Evolutionary conservation across 2,329 filamentous ascomycete genomes (phyloP).

Genomic region (Fonsecaea erecta): DNA sequence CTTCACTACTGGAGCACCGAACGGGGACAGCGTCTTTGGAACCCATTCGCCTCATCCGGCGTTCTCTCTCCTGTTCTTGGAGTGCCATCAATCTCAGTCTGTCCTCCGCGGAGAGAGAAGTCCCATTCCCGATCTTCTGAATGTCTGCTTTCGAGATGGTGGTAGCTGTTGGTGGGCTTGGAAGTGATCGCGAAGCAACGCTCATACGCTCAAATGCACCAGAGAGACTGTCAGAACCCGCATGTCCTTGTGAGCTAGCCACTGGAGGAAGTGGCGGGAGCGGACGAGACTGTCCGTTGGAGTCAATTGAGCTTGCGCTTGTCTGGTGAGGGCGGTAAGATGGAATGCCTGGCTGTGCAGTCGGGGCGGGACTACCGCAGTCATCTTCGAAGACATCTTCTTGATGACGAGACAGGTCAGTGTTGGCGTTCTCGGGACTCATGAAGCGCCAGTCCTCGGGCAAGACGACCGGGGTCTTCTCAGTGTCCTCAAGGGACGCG

Average conservation of each 20-base stretch:
- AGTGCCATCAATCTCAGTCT: conserved; percentile 81
- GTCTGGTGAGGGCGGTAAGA: conserved; percentile 61
- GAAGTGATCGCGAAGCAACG: conserved; percentile 69
- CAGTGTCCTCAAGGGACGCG: conserved; percentile 89
- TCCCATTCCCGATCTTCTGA: conserved; percentile 72
- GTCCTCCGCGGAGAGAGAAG: conserved; percentile 83
- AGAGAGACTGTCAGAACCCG: conserved; percentile 51
- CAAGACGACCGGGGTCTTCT: conserved; percentile 96
- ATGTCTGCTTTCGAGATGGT: conserved; percentile 76
- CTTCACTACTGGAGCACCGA: conserved; percentile 40
- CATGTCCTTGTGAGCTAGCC: conserved; percentile 32
- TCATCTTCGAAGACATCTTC: conserved; percentile 70
- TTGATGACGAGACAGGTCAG: conserved; percentile 57
- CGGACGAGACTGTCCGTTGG: conserved; percentile 80
- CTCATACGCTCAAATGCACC: conserved; percentile 74
- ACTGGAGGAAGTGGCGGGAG: conserved; percentile 78
- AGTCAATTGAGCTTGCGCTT: conserved; percentile 74
- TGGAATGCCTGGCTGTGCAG: conserved; percentile 52
- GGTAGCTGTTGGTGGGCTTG: conserved; percentile 71
- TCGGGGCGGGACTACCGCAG: conserved; percentile 70
- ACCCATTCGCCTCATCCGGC: conserved; percentile 68
- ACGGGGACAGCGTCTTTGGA: conserved; percentile 46
- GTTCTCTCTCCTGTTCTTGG: conserved; percentile 71
- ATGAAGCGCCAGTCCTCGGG: conserved; percentile 92
- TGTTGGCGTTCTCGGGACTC: conserved; percentile 67